Evolutionary conservation across 192 early-diverging fungal genomes (phyloP).

Genomic region (Coemansia sp.): DNA sequence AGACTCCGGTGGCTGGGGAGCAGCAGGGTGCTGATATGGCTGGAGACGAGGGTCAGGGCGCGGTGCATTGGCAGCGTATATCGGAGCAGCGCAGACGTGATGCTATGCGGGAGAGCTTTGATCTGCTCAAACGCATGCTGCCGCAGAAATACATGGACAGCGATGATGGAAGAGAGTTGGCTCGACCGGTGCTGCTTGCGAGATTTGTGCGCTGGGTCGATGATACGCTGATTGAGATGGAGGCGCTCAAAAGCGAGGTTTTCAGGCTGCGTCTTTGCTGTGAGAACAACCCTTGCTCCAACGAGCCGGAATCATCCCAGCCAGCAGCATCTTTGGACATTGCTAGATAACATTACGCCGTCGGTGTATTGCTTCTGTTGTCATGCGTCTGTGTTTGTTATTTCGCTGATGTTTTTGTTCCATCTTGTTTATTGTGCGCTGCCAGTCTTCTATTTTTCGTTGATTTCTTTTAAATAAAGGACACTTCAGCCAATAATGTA

Average conservation of each 20-base stretch:
- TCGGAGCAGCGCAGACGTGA: constrained; percentile 53
- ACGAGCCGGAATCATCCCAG: neutral
- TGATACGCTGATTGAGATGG: constrained; percentile 56
- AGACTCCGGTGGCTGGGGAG: neutral
- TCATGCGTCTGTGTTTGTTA: no score
- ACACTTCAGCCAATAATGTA: neutral
- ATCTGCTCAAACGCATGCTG: constrained; percentile 55
- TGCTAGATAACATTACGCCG: neutral
- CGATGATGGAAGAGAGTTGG: constrained; percentile 55
- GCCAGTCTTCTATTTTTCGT: no score
- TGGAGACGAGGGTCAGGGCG: constrained; percentile 16
- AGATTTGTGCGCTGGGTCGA: constrained; percentile 56
- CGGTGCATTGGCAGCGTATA: constrained; percentile 52
- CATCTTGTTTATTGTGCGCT: no score
- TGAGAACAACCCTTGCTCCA: neutral
- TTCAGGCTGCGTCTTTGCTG: constrained; percentile 18
- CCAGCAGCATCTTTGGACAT: neutral
- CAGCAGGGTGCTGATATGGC: neutral
- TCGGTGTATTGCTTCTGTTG: no score
- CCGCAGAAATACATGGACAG: constrained; percentile 51
- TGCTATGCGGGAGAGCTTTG: constrained; percentile 57
- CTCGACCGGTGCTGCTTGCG: constrained; percentile 48
- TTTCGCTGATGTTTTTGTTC: no score
- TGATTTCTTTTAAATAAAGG: no score
- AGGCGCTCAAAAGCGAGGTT: constrained; percentile 42